Evolutionary conservation across 2,329 filamentous ascomycete species (phyloP), one percentile per base, ranked within the genome.

Genomic region (Plenodomus biglobosus): DNA sequence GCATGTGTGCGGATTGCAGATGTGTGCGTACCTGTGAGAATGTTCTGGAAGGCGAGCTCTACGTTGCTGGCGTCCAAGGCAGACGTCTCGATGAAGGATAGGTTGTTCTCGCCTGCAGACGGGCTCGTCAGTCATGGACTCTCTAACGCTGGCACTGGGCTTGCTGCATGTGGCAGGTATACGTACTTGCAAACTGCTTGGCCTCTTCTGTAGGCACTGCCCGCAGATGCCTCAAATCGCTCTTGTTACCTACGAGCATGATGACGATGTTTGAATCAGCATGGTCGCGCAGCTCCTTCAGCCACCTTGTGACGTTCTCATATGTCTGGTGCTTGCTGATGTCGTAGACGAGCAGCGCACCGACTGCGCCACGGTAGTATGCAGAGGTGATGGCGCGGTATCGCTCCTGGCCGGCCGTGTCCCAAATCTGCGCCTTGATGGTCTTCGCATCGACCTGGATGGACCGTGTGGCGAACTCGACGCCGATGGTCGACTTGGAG

Each of bases 341-440:
- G 76, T 99, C 92, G 80, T 99, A 99, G 70, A 99, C 94, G 59
- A 99, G 89, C 52, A 99, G 85, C 56, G 94, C 94, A 66, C 94
- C 94, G 48, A 99, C 94, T 46, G 94, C 95, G 69, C 94, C 95
- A 68, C 94, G 88, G 78, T 99, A 99, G 81, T 99, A 99, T 63
- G 94, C 94, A 52, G 94, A 96, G 65, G 94, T 99, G 75, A 99
- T 99, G 74, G 94, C 94, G 73, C 95, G 90, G 81, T 97, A 99
- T 75, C 94, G 88, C 79, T 99, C 94, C 80, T 99, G 94, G 63
- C 94, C 94, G 62, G 94, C 94, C 50, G 94, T 99, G 80, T 99
- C 94, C 94, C 95, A 99, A 70, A 99, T 99, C 81, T 99, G 94
- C 66, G 94, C 94, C 83, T 99, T 99, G 85, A 99, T 99, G 58